A percentile compares a stretch with the other conserved stretches of the same genome.
Conservation (phyloP, 441 rosid species). For the Isatis lusitanica region DNA sequence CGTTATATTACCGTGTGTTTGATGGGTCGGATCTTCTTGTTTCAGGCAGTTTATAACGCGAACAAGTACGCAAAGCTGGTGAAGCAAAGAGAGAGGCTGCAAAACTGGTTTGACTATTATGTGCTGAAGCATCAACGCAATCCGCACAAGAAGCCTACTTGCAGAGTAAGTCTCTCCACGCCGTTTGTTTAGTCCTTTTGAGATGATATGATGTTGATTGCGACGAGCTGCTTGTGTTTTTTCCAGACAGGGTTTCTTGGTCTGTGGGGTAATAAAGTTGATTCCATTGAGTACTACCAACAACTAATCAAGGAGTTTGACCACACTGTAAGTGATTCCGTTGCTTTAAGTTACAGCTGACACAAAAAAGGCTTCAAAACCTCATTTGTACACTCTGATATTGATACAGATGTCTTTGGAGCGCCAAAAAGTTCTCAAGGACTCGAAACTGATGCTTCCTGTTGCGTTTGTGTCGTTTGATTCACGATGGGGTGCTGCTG, state of each 20-base stretch:
- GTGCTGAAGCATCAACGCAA: slow-evolving; percentile 81
- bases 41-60: slow-evolving; percentile 87
- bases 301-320: slow-evolving; percentile 65
- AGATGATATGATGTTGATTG: slow-evolving; percentile 19
- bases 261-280: slow-evolving; percentile 77
- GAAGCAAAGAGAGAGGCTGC: slow-evolving; percentile 74
- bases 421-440: slow-evolving; percentile 69
- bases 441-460: slow-evolving; percentile 67
- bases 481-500: slow-evolving; percentile 95
- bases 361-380: not conserved
- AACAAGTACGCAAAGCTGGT: slow-evolving; percentile 73
- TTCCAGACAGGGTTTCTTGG: slow-evolving; percentile 84
- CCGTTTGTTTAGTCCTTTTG: not conserved
- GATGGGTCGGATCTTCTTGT: slow-evolving; percentile 1
- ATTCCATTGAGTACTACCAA: slow-evolving; percentile 81
- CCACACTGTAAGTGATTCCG: slow-evolving; percentile 51
- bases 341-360: not conserved
- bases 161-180: slow-evolving; percentile 52
- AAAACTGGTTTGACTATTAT: slow-evolving; percentile 86
- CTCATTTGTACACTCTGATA: not conserved
- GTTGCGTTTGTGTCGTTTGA: slow-evolving; percentile 88
- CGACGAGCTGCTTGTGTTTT: slow-evolving; percentile 3
- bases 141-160: slow-evolving; percentile 75
- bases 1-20: not conserved
- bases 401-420: slow-evolving; percentile 66